Conservation (phyloP, 2,329 filamentous ascomycete genomes). For the Hirsutella minnesotensis region DNA sequence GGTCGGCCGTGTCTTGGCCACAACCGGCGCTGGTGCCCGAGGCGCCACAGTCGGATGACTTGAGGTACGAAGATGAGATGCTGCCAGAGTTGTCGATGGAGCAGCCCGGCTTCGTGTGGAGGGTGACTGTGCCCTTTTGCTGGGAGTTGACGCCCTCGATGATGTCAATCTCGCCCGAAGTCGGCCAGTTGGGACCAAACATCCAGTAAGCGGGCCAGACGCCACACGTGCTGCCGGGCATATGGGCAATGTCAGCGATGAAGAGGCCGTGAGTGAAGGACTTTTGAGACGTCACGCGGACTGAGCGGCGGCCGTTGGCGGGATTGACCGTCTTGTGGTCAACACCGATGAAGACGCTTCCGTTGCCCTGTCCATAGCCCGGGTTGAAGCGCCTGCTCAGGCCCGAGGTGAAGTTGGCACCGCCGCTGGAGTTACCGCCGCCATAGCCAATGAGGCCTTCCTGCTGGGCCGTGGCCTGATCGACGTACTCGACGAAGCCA, state of each 20-base stretch:
- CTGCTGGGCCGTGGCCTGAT: constrained; percentile 43
- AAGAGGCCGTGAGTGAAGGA: constrained; percentile 59
- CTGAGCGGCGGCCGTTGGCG: constrained; percentile 51
- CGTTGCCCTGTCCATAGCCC: constrained; percentile 12
- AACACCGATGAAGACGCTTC: constrained; percentile 56
- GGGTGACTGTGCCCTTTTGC: constrained; percentile 46
- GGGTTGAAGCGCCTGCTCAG: too few relatives aligned
- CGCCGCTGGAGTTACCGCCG: constrained; percentile 29
- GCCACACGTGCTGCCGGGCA: constrained; percentile 61
- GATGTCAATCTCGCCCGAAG: constrained; percentile 65
- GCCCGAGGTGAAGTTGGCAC: too few relatives aligned
- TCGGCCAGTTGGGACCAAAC: constrained; percentile 59
- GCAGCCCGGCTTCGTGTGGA: constrained; percentile 56
- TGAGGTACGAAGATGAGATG: constrained; percentile 31
- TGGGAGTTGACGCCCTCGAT: constrained; percentile 65
- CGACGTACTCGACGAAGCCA: constrained; percentile 62
- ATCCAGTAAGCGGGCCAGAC: constrained; percentile 67
- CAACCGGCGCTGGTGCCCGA: constrained; percentile 46
- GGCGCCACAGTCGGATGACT: constrained; percentile 44
- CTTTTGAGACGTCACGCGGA: constrained; percentile 56
- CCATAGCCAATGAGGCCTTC: constrained; percentile 44
- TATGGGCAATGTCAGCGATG: constrained; percentile 61
- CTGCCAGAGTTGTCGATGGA: constrained; percentile 37
- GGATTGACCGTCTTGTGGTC: constrained; percentile 48
- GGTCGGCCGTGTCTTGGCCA: constrained; percentile 36